Evolutionary conservation across 2,329 filamentous ascomycete genomes (phyloP).

Genomic region (Zymoseptoria crescenta): DNA sequence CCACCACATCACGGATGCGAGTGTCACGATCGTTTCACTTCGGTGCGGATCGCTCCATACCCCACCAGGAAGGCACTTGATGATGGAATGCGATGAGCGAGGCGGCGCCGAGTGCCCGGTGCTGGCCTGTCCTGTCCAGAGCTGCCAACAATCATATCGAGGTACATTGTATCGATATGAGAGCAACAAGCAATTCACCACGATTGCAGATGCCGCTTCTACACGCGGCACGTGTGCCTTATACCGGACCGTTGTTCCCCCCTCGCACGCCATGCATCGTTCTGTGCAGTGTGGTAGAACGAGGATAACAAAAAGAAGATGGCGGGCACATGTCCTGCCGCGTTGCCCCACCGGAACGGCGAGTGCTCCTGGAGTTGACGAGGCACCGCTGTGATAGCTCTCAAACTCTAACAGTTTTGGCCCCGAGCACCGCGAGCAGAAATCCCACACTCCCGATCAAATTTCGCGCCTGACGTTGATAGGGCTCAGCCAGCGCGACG

Average conservation of each 20-base stretch:
- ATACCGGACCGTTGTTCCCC: not conserved
- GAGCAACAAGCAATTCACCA: no score
- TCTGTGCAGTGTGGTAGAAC: no score
- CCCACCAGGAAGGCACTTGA: not conserved
- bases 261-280: not conserved
- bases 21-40: not conserved
- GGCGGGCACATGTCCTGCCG: not conserved
- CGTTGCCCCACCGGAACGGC: no score
- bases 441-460: not conserved
- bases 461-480: not conserved
- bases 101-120: not conserved
- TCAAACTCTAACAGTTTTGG: not conserved
- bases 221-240: no score
- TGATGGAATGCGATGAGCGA: not conserved
- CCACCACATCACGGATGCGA: not conserved
- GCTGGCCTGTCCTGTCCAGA: no score
- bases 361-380: no score
- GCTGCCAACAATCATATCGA: not conserved
- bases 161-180: not conserved
- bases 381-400: not conserved
- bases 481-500: not conserved
- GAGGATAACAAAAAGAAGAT: not conserved
- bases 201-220: no score
- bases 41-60: not conserved
- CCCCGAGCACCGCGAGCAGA: no score